Evolutionary conservation across 2,329 filamentous ascomycete species (phyloP).

Genomic region (Pleoardoris graminearum): DNA sequence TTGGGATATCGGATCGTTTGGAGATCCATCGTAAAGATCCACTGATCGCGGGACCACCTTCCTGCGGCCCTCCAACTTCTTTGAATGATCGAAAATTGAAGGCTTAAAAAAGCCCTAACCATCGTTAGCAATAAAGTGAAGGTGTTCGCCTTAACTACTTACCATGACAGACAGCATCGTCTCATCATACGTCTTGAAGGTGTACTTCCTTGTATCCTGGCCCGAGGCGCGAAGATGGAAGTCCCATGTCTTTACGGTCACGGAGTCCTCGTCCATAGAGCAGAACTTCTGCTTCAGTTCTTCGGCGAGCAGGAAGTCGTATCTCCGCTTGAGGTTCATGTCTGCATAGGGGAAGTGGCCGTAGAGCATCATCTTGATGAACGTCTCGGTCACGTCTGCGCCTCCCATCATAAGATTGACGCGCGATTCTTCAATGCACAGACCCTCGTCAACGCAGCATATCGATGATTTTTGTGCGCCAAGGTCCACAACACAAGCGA

Average conservation of each 20-base stretch:
- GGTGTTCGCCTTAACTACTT: slow-evolving; percentile 19
- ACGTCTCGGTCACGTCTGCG: slow-evolving; percentile 88
- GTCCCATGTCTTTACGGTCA: slow-evolving; percentile 84
- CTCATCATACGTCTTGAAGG: slow-evolving; percentile 97
- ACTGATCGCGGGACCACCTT: slow-evolving; percentile 85
- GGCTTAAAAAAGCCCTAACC: slow-evolving; percentile 81
- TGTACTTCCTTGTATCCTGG: slow-evolving; percentile 88
- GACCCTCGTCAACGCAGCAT: slow-evolving; percentile 94
- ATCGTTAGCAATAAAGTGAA: slow-evolving; percentile 12
- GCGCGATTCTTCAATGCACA: slow-evolving; percentile 91
- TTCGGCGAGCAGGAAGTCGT: slow-evolving; percentile 91
- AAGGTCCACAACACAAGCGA: slow-evolving; percentile 92
- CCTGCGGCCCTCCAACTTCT: slow-evolving; percentile 77
- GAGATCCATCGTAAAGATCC: slow-evolving; percentile 89
- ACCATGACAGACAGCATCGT: slow-evolving; percentile 88
- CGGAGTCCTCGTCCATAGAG: slow-evolving; percentile 85
- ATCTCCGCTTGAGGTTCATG: slow-evolving; percentile 85
- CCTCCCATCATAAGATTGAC: slow-evolving; percentile 95
- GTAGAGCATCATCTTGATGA: slow-evolving; percentile 97
- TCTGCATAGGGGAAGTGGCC: slow-evolving; percentile 95
- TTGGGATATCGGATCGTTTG: slow-evolving; percentile 84
- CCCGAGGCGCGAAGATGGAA: slow-evolving; percentile 89
- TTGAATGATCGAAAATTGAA: slow-evolving; percentile 77
- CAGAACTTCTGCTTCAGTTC: slow-evolving; percentile 94
- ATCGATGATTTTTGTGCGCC: slow-evolving; percentile 97